phyloP scores from a whole-genome alignment of 2,329 filamentous ascomycete species.

The Amauroascus verrucosus region DNA sequence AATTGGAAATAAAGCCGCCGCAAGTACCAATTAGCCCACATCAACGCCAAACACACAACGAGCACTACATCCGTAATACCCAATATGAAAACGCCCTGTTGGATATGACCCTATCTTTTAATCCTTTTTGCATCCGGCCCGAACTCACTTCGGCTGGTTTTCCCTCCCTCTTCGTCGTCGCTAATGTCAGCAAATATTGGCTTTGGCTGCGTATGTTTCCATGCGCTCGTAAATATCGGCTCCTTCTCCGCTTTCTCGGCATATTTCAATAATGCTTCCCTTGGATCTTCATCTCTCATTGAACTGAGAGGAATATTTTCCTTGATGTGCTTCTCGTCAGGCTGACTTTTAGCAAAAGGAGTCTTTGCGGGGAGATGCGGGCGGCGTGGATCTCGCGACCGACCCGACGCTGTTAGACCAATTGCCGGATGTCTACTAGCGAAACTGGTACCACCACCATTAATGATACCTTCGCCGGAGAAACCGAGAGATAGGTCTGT shows the following conservation, averaged over 20 bases:
- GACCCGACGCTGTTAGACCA: constrained; percentile 68
- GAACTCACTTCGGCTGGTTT: constrained; percentile 40
- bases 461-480: constrained; percentile 71
- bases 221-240: constrained; percentile 88
- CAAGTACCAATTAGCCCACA: no score
- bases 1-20: no score
- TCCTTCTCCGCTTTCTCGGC: constrained; percentile 87
- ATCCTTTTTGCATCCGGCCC: constrained; percentile 53
- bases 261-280: constrained; percentile 90
- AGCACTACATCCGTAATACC: no score
- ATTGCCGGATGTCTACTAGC: constrained; percentile 55
- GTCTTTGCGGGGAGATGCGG: constrained; percentile 79
- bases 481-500: constrained; percentile 73
- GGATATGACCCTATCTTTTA: constrained; percentile 25
- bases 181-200: constrained; percentile 84
- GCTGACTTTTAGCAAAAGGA: constrained; percentile 81
- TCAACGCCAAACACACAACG: no score
- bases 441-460: constrained; percentile 47
- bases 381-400: constrained; percentile 65
- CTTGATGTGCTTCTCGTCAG: constrained; percentile 79
- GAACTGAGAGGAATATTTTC: constrained; percentile 79
- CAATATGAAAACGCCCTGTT: no score
- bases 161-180: constrained; percentile 59
- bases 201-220: constrained; percentile 82
- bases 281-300: constrained; percentile 92